phyloP scores from a whole-genome alignment of 2,329 filamentous ascomycete species.

The Fusarium buxicola region DNA sequence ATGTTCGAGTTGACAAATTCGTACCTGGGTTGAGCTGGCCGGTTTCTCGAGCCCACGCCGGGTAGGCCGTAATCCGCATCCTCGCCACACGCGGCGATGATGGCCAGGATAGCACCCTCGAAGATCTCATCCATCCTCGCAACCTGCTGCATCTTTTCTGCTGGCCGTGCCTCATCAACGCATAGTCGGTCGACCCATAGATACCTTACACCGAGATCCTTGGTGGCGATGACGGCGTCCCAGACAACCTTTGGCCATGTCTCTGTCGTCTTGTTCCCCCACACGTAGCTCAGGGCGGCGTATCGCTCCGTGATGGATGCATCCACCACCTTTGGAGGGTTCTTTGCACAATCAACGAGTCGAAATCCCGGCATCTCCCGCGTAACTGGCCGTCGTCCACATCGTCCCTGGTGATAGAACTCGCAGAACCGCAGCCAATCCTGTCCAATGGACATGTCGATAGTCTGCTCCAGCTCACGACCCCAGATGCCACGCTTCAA shows the following conservation, averaged over 20 bases:
- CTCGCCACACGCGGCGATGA: constrained; percentile 53
- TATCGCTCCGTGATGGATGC: constrained; percentile 47
- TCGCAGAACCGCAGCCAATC: constrained; percentile 53
- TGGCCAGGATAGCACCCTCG: constrained; percentile 50
- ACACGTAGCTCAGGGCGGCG: constrained; percentile 52
- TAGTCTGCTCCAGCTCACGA: constrained; percentile 45
- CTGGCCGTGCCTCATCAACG: constrained; percentile 42
- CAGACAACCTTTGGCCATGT: constrained; percentile 49
- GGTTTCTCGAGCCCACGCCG: constrained; percentile 47
- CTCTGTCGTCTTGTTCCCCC: constrained; percentile 44
- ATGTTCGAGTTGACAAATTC: constrained; percentile 48
- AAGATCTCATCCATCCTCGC: constrained; percentile 54
- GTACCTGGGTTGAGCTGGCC: constrained; percentile 48
- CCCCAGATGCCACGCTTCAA: constrained; percentile 51
- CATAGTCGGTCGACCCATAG: constrained; percentile 56
- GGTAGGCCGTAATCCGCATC: constrained; percentile 51
- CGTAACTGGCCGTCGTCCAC: constrained; percentile 43
- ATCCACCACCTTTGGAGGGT: constrained; percentile 47
- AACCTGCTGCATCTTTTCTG: constrained; percentile 49
- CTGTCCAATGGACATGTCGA: constrained; percentile 48
- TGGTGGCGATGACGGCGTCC: constrained; percentile 49
- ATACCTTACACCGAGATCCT: constrained; percentile 49
- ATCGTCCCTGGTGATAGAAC: constrained; percentile 49
- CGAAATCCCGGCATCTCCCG: constrained; percentile 48
- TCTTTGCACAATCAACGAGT: constrained; percentile 50